Base-by-base conservation (phyloP, 192 early-diverging fungal genomes). In the Coemansia reversa region DNA sequence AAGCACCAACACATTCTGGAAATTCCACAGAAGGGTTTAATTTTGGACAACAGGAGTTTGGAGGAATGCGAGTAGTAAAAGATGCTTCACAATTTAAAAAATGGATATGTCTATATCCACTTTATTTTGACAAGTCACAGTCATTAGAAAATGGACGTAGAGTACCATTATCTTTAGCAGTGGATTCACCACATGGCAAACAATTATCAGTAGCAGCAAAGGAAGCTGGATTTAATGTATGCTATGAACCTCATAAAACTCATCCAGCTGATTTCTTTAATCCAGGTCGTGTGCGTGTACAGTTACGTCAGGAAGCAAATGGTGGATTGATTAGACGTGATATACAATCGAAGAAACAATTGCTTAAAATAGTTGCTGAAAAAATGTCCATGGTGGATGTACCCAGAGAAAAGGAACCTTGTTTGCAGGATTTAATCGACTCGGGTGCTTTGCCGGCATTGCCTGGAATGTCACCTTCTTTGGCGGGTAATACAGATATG, bases 91-190 rank as follows among this genome's bases (percentile, higher is more conserved):
- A 42, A 53, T 76, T 69, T 68, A 75, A 76, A 27, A n/a, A 49
- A 18, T 91, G 90, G 90, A 72, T 91, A 48, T 88, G 87, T 55
- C 65, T 91, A 2, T 91, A 91, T 68, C 90, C 90, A 25, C 76
- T 84, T 29, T 91, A 91, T 51, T 88, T 91, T 62, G 87, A 91
- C 67, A 76, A 71, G 14, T 70, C 75, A 18, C 84, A 86, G 51
- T 86, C 88, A 0, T 54, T 86, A 12, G 68, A 75, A 29, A 63
- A 86, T 49, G 90, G 90, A 7, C 88, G 90, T 56, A 83, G 77
- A 58, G 86, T 91, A 47, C 63, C 82, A 19, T 73, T 81, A 28
- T 47, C 30, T 9, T 55, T 81, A 60, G 84, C 87, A 14, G 72
- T 88, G 1, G 83, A 84, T 22, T 74, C 81, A 22, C 88, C 88